A percentile compares a stretch with the other conserved stretches of the same genome.
Conservation (phyloP, 495 filamentous ascomycete species). For the Penicillium subrubescens region DNA sequence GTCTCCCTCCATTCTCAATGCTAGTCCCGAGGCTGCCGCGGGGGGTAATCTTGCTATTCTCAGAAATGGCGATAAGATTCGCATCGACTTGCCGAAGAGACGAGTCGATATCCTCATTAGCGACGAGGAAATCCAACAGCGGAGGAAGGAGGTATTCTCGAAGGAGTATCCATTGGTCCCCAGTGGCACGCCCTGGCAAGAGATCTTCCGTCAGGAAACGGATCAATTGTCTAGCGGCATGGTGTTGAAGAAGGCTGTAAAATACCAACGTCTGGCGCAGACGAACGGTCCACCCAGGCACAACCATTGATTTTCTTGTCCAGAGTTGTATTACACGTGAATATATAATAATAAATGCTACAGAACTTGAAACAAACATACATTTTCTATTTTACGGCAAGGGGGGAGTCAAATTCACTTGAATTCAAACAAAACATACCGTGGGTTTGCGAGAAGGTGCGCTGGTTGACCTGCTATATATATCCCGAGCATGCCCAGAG, state of each 20-base stretch:
- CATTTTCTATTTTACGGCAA: too few species aligned
- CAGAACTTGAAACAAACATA: not conserved
- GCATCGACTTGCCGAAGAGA: slow-evolving; percentile 57
- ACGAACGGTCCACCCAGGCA: slow-evolving; percentile 45
- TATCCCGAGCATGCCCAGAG: too few species aligned
- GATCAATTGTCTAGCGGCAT: slow-evolving; percentile 55
- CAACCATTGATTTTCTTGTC: slow-evolving; percentile 45
- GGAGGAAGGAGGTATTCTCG: slow-evolving; percentile 53
- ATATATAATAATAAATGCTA: not conserved
- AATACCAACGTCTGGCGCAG: slow-evolving; percentile 56
- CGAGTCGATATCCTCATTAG: slow-evolving; percentile 55
- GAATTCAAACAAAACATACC: too few species aligned
- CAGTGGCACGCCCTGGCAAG: slow-evolving; percentile 50
- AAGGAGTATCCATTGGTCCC: slow-evolving; percentile 30
- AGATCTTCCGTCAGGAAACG: slow-evolving; percentile 53
- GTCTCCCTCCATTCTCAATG: slow-evolving; percentile 57
- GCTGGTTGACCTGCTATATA: too few species aligned
- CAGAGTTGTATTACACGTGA: not conserved
- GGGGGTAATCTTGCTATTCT: slow-evolving; percentile 59
- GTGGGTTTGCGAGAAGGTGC: too few species aligned
- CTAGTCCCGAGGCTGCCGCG: slow-evolving; percentile 61
- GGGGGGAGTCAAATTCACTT: too few species aligned
- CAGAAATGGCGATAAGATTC: slow-evolving; percentile 55
- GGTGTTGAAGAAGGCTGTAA: slow-evolving; percentile 52
- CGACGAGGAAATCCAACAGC: slow-evolving; percentile 62